These are phyloP conservation scores for Rhodocollybia butyracea DNA, from an alignment of 768 basidiomycete species.

Conservation along the genomic window DNA sequence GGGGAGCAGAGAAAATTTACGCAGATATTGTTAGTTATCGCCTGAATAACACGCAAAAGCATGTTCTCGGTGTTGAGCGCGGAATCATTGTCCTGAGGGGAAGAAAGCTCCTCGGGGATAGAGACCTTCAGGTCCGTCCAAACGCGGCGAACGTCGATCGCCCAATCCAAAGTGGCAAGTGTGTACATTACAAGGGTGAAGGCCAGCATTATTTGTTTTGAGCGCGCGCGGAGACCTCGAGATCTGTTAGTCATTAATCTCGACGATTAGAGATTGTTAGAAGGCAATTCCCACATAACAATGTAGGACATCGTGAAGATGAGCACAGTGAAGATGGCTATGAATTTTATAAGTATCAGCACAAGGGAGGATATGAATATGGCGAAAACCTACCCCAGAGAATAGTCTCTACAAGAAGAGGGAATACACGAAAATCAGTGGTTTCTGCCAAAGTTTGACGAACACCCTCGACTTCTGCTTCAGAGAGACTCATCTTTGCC, in stretches of 20 bases:
- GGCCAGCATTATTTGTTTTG: slow-evolving; percentile 7
- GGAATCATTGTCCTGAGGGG: slow-evolving; percentile 6
- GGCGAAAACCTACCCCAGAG: slow-evolving; percentile 9
- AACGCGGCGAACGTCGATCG: slow-evolving; percentile 8
- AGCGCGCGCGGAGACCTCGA: slow-evolving; percentile 6
- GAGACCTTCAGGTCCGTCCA: slow-evolving; percentile 9
- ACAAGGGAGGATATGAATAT: no score
- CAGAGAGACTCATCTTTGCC: neutral
- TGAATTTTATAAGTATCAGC: neutral
- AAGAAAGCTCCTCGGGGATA: slow-evolving; percentile 6
- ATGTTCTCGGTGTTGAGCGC: slow-evolving; percentile 3
- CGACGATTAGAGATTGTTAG: neutral
- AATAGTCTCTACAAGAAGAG: slow-evolving; percentile 7
- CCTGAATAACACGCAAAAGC: slow-evolving; percentile 4
- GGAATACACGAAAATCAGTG: slow-evolving; percentile 6
- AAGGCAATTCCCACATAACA: neutral
- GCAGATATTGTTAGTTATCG: slow-evolving; percentile 9
- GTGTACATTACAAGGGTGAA: slow-evolving; percentile 8
- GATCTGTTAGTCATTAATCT: neutral
- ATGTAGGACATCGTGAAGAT: no score
- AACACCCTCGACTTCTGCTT: slow-evolving; percentile 3
- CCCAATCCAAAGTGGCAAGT: slow-evolving; percentile 11
- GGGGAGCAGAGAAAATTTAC: neutral
- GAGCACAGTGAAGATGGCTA: neutral
- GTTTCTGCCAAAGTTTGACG: neutral